Base-by-base conservation (phyloP, 495 filamentous ascomycete genomes). In the Lepraria neglecta region DNA sequence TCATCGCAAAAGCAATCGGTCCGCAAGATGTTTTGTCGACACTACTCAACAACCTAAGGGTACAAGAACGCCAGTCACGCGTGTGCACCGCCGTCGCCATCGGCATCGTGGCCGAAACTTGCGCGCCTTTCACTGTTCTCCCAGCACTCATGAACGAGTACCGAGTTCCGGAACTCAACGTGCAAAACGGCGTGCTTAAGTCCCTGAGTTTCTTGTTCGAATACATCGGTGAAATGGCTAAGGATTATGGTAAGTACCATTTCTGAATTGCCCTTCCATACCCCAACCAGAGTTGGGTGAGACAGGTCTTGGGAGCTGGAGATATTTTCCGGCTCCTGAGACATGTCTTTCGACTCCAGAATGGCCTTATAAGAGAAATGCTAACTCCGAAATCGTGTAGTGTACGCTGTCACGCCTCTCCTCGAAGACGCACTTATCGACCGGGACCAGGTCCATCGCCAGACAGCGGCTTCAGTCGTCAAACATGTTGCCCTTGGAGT, bases 141-240 rank as follows among this genome's bases (percentile, higher is more conserved):
- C 95, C 95, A 1, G 95, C 92, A 1, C 77, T 99, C 63, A 99
- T 99, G 95, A 99, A 99, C 77, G 95, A 99, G 74, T 99, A 99
- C 74, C 89, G 95, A 40, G 94, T 97, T 2, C 95, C 94, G 0
- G 95, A 99, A 73, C 84, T 99, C 51, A 99, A 99, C 73, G 92
- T 99, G 7, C 94, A 97, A 73, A 99, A 97, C 69, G 95, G 95
- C 75, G 95, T 97, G 46, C 83, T 99, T 66, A 99, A 99, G 73
- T 89, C 91, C 10, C 82, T 99, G 64, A 92, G 89, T 33, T 99
- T 99, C 84, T 80, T 99, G 54, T 97, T 97, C 70, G 94, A 98
- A 67, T 98, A 98, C 75, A 98, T 98, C 70, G 94, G 94, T 56
- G 94, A 99, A 74, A 97, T 99, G 95, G 91, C 90, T 62, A 97